Evolutionary conservation across 2,329 filamentous ascomycete species (phyloP).

Genomic region (Tolypocladium tundrense): DNA sequence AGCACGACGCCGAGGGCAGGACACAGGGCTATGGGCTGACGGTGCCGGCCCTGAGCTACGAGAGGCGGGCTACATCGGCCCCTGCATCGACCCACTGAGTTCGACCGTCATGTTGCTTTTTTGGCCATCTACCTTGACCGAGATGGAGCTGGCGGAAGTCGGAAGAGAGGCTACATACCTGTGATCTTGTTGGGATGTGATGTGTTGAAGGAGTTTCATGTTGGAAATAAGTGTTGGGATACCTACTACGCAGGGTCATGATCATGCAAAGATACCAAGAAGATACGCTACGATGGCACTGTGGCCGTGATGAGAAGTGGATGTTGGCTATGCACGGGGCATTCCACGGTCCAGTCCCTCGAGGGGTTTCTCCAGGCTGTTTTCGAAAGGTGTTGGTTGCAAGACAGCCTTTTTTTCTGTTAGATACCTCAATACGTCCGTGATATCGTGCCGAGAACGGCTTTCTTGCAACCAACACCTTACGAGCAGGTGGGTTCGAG

Average conservation of each 20-base stretch:
- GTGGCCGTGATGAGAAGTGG: background rate
- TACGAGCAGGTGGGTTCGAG: background rate
- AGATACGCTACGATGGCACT: background rate
- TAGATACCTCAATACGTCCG: background rate
- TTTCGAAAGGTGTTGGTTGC: too few relatives aligned
- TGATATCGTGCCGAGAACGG: background rate
- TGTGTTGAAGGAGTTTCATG: background rate
- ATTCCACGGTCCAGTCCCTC: background rate
- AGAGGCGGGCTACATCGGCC: slow-evolving; percentile 11
- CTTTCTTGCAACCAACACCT: too few relatives aligned
- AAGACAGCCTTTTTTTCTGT: too few relatives aligned
- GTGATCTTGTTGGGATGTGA: background rate
- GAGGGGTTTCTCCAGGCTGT: background rate
- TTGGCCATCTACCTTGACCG: background rate
- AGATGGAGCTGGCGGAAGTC: background rate
- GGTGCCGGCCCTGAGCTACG: slow-evolving; percentile 57
- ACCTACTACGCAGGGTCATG: background rate
- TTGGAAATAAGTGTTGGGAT: background rate
- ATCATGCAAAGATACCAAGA: background rate
- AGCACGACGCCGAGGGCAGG: slow-evolving; percentile 67
- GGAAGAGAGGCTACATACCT: background rate
- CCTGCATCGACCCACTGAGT: background rate
- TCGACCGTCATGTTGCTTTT: background rate
- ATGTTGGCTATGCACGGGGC: background rate
- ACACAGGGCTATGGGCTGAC: slow-evolving; percentile 79